These are phyloP conservation scores for Xerocomus amazonicus DNA, from an alignment of 1,284 basidiomycete genomes.

Conservation along the genomic window DNA sequence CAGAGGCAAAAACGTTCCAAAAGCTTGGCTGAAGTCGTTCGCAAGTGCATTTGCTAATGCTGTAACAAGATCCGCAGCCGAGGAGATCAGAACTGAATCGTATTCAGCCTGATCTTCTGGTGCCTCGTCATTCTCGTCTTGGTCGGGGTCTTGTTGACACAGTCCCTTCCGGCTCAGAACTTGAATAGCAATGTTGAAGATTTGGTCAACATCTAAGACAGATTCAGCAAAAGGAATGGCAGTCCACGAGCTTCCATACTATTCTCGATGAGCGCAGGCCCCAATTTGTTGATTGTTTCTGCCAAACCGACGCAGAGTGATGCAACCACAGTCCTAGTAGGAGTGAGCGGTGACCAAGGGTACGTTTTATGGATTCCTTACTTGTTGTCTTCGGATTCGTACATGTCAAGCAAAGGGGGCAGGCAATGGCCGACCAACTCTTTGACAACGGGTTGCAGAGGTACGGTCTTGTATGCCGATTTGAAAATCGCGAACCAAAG, in stretches of 20 bases:
- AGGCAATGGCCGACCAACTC: slow-evolving; percentile 80
- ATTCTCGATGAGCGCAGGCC: slow-evolving; percentile 78
- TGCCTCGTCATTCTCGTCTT: slow-evolving; percentile 81
- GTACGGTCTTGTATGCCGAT: slow-evolving; percentile 29
- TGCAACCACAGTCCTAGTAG: slow-evolving; percentile 77
- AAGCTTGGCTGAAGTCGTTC: slow-evolving; percentile 80
- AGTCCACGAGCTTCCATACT: slow-evolving; percentile 41
- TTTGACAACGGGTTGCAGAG: slow-evolving; percentile 75
- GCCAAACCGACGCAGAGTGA: slow-evolving; percentile 84
- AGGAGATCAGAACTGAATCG: slow-evolving; percentile 92
- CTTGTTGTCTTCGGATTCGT: slow-evolving; percentile 97
- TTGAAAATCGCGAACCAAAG: slow-evolving; percentile 1
- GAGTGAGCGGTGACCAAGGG: not conserved
- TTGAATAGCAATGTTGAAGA: slow-evolving; percentile 77
- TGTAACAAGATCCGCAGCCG: slow-evolving; percentile 93
- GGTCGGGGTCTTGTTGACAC: slow-evolving; percentile 96
- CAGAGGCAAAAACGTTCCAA: slow-evolving; percentile 84
- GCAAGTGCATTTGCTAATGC: slow-evolving; percentile 86
- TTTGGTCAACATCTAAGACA: slow-evolving; percentile 67
- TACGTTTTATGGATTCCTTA: slow-evolving; percentile 46
- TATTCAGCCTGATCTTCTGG: slow-evolving; percentile 91
- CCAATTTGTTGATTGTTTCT: slow-evolving; percentile 88
- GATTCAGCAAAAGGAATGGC: slow-evolving; percentile 6
- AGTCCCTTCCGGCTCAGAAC: slow-evolving; percentile 91
- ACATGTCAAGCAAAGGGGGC: slow-evolving; percentile 81